phyloP scores from a whole-genome alignment of 2,329 filamentous ascomycete species.

The Parastagonospora avenae region DNA sequence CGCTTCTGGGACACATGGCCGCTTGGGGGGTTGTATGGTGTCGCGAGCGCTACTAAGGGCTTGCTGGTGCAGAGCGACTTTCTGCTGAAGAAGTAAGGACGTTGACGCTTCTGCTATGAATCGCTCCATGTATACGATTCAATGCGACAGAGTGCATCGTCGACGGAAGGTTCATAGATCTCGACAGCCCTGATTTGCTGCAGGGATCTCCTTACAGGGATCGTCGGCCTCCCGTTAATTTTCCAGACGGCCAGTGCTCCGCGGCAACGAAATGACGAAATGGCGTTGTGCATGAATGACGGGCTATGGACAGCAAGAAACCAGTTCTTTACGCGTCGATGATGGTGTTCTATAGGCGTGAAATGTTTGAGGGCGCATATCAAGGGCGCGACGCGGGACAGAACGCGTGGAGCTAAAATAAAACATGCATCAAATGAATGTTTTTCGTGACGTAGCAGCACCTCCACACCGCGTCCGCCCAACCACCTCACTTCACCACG shows the following conservation, averaged over 20 bases:
- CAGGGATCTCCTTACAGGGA: neutral
- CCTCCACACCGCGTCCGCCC: slow-evolving; percentile 4
- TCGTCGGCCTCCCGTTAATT: neutral
- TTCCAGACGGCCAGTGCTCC: neutral
- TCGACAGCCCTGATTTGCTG: neutral
- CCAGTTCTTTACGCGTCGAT: slow-evolving; percentile 1
- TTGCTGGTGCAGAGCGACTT: slow-evolving; percentile 41
- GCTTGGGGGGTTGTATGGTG: slow-evolving; percentile 47
- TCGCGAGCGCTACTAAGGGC: slow-evolving; percentile 44
- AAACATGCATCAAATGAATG: neutral
- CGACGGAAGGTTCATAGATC: neutral
- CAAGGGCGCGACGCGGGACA: neutral
- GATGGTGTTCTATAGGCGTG: neutral
- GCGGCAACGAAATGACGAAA: slow-evolving; percentile 1
- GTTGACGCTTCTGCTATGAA: no score
- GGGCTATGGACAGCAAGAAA: neutral
- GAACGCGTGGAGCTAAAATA: slow-evolving; percentile 22
- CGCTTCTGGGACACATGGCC: slow-evolving; percentile 45
- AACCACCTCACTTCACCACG: slow-evolving; percentile 13
- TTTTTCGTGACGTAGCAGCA: slow-evolving; percentile 25
- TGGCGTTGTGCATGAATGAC: slow-evolving; percentile 8
- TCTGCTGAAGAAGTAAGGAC: slow-evolving; percentile 34
- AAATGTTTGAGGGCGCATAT: slow-evolving; percentile 2
- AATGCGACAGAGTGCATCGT: neutral
- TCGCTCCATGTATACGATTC: no score